Conservation (phyloP, 75 land plant species). For the Chamaecyparis obtusa region DNA sequence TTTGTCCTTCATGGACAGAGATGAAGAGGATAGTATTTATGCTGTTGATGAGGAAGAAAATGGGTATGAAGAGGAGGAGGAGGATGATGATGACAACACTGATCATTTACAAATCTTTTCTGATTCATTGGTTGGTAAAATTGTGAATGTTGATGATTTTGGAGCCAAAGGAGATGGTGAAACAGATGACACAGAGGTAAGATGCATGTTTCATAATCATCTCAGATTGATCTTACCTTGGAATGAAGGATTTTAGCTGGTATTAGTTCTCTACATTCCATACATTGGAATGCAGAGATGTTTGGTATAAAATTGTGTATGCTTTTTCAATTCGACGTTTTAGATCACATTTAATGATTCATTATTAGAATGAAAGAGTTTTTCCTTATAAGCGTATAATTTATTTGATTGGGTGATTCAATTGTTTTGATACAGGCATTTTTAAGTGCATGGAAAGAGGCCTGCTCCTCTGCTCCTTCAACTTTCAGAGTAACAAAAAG, state of each 20-base stretch:
- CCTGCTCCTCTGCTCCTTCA: slow-evolving; percentile 29
- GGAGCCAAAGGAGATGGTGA: slow-evolving; percentile 83
- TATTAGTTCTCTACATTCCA: no score
- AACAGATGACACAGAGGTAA: slow-evolving; percentile 72
- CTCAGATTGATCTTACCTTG: neutral
- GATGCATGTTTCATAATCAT: neutral
- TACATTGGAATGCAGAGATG: no score
- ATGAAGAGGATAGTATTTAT: neutral
- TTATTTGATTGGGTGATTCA: neutral
- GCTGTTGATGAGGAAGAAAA: neutral
- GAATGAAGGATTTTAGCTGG: no score
- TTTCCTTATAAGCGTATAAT: neutral
- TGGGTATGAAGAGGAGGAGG: neutral
- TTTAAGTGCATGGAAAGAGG: slow-evolving; percentile 44
- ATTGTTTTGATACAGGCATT: slow-evolving; percentile 41
- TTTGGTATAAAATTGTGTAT: no score
- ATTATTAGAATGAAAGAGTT: no score
- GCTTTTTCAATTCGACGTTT: no score
- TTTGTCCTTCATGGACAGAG: neutral
- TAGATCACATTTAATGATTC: no score
- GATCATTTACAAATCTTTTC: neutral
- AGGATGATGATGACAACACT: neutral
- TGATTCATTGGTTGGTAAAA: neutral
- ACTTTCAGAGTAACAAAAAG: slow-evolving; percentile 32
- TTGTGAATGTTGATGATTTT: slow-evolving; percentile 41